Evolutionary conservation across 2,329 filamentous ascomycete genomes (phyloP).

Genomic region (Rhytidhysteron rufulum): DNA sequence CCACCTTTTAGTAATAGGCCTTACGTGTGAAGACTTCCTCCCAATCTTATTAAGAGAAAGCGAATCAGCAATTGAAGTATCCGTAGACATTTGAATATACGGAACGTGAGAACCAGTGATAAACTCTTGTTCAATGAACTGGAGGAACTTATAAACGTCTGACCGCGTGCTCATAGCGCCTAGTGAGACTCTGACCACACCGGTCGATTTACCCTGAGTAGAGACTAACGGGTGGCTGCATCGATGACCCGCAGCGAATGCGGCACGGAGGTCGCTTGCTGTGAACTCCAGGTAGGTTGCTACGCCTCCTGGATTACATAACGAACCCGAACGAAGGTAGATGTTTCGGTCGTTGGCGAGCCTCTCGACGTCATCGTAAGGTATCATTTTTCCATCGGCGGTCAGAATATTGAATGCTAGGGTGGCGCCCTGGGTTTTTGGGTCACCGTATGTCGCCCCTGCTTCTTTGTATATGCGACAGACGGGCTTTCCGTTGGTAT

Average conservation of each 20-base stretch:
- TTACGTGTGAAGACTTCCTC: neutral
- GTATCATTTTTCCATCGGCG: conserved; percentile 51
- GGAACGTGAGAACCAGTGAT: neutral
- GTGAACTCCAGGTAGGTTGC: conserved; percentile 48
- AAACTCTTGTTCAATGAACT: conserved; percentile 32
- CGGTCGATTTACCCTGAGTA: conserved; percentile 54
- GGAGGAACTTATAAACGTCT: conserved; percentile 51
- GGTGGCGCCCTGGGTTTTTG: conserved; percentile 56
- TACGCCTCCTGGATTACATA: conserved; percentile 54
- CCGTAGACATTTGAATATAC: neutral
- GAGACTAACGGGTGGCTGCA: conserved; percentile 54
- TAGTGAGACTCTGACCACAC: conserved; percentile 58
- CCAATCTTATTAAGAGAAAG: neutral
- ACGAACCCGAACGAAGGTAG: conserved; percentile 57
- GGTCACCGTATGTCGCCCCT: conserved; percentile 47
- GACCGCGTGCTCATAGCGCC: conserved; percentile 58
- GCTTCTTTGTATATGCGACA: conserved; percentile 55
- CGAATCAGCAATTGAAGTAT: neutral
- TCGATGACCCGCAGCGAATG: conserved; percentile 55
- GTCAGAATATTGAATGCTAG: conserved; percentile 60
- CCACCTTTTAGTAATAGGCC: neutral
- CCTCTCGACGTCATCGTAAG: conserved; percentile 58
- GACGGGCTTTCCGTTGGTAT: conserved; percentile 51
- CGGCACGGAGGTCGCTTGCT: conserved; percentile 52
- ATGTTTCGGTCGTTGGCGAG: conserved; percentile 54